A percentile compares a stretch with the other conserved stretches of the same genome.
These are phyloP conservation scores for Mucor piriformis DNA, from an alignment of 371 early-diverging fungal species.

Conservation along the genomic window DNA sequence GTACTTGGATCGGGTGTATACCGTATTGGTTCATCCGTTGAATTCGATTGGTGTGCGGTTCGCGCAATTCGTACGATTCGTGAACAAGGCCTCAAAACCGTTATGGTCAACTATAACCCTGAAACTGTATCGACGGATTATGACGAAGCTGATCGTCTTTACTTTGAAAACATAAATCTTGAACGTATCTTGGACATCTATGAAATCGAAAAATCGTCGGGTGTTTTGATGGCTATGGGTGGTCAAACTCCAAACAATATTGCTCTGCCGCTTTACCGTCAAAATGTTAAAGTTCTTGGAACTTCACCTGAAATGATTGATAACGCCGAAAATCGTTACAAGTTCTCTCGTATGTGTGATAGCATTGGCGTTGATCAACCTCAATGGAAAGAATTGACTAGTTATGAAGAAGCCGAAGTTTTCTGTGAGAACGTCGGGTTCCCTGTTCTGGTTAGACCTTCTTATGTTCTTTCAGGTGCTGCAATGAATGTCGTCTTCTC, in stretches of 20 bases:
- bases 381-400: slow-evolving; percentile 90
- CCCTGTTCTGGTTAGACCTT: slow-evolving; percentile 94
- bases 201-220: slow-evolving; percentile 79
- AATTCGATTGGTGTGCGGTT: slow-evolving; percentile 98
- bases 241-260: slow-evolving; percentile 98
- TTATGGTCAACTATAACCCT: slow-evolving; percentile 98
- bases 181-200: slow-evolving; percentile 96
- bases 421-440: slow-evolving; percentile 89
- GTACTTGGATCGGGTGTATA: slow-evolving; percentile 96
- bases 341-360: slow-evolving; percentile 94
- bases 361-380: slow-evolving; percentile 95
- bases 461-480: slow-evolving; percentile 94
- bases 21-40: slow-evolving; percentile 95
- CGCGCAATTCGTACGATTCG: slow-evolving; percentile 90
- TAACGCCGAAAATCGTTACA: slow-evolving; percentile 92
- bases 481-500: slow-evolving; percentile 95
- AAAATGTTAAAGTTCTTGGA: slow-evolving; percentile 88
- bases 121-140: slow-evolving; percentile 97
- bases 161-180: slow-evolving; percentile 90
- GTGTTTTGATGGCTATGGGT: slow-evolving; percentile 92
- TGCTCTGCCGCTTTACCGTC: slow-evolving; percentile 82
- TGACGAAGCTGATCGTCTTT: slow-evolving; percentile 93
- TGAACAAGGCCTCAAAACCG: slow-evolving; percentile 78
- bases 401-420: slow-evolving; percentile 76
- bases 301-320: slow-evolving; percentile 95